phyloP scores from a whole-genome alignment of 805 yeast species.

The Sporopachydermia quercuum region DNA sequence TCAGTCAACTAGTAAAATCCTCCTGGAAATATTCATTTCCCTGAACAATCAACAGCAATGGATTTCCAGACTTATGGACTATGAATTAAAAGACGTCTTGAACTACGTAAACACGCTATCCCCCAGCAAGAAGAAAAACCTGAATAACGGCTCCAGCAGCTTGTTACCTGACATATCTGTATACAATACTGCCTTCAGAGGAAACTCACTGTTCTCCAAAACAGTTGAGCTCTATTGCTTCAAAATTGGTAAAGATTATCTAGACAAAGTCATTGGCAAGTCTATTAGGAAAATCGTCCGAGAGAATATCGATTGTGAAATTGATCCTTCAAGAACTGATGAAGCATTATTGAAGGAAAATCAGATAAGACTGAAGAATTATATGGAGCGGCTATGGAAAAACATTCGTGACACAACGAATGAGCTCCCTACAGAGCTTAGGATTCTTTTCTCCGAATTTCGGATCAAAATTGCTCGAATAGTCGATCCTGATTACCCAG shows the following conservation, averaged over 20 bases:
- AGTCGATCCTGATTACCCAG: slow-evolving; percentile 30
- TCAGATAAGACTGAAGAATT: slow-evolving; percentile 30
- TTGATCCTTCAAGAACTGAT: slow-evolving; percentile 56
- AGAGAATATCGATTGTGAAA: slow-evolving; percentile 46
- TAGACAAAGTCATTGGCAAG: slow-evolving; percentile 59
- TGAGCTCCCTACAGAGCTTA: slow-evolving; percentile 59
- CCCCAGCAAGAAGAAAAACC: too few relatives aligned
- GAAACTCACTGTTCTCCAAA: slow-evolving; percentile 71
- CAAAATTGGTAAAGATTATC: slow-evolving; percentile 64
- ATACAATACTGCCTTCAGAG: slow-evolving; percentile 61
- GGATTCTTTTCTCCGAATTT: slow-evolving; percentile 45
- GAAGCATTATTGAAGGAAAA: slow-evolving; percentile 31
- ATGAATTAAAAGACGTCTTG: not conserved
- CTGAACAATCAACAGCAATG: not conserved
- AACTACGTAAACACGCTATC: not conserved
- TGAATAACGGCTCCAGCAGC: not conserved
- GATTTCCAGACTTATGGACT: not conserved
- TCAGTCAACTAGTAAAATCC: not conserved
- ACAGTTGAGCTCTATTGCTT: slow-evolving; percentile 65
- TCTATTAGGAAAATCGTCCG: slow-evolving; percentile 41
- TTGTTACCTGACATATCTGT: slow-evolving; percentile 13
- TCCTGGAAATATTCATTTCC: not conserved
- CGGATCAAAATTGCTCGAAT: slow-evolving; percentile 39
- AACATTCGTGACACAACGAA: slow-evolving; percentile 50
- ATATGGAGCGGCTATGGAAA: slow-evolving; percentile 44